Base-by-base conservation (phyloP, 2,329 filamentous ascomycete species). In the Cladosporium oxysporum region DNA sequence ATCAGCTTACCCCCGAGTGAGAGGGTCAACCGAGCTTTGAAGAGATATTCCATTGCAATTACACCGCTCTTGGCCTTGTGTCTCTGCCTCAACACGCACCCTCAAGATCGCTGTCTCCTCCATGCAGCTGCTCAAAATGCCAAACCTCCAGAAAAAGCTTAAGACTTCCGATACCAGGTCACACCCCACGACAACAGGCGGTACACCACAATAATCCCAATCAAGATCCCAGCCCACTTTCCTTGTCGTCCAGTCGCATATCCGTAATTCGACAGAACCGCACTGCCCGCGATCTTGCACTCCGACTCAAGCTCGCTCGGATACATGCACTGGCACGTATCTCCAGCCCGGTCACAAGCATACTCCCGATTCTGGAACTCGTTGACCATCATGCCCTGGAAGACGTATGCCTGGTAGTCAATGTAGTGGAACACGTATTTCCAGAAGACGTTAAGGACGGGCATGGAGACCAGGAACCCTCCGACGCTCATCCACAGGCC, bases 341-440 rank as follows among this genome's bases (percentile, higher is more conserved):
- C 57, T 3, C 16, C 65, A 11, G 21, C 14, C 18, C 26, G 8
- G 1, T 41, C 31, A 23, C 50, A 58, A 28, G 55, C 37, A n/a
- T 62, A 64, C 7, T 44, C 65, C 14, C 50, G 79, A 18, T 83
- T 70, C 0, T 80, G 79, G 75, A 96, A 94, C 78, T 96, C 91
- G 72, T 94, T 95, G 62, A 93, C 87, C 91, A 95, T 93, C 91
- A 96, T 94, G 10, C 91, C 91, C 74, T 93, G 87, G 75, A 95
- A 96, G 2, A 95, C 91, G 70, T 93, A 95, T 44, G 83, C 81
- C 78, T 93, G 91, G 72, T 95, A 95, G 75, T 95, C 90, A 73
- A 93, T 93, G 76, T 92, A 95, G 74, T 93, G 90, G 71, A 94
- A 94, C 2, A 90, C 90, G 70, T 95, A 94, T 76, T 87, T 86